Base-by-base conservation (phyloP, 2,329 filamentous ascomycete species). In the Pestalotiopsis sp. region DNA sequence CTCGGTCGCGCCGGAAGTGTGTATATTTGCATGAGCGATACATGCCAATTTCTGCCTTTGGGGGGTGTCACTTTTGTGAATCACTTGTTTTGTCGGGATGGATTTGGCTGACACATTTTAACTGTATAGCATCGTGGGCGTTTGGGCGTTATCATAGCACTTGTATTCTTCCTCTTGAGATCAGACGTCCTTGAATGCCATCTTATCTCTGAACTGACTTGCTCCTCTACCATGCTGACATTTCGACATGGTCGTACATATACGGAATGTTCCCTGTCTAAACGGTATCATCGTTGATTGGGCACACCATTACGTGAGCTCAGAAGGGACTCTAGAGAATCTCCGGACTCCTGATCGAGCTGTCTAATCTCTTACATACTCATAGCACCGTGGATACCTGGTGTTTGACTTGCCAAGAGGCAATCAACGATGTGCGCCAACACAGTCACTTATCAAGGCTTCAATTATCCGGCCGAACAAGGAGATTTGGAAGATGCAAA, bases 121-220 rank as follows among this genome's bases (percentile, higher is more conserved):
- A 66, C 36, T 66, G 52, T 39, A 60, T 52, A 25, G 62, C 55
- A 45, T 60, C 36, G 57, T 38, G 52, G 63, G 63, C 27, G 63
- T 65, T 65, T 58, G 9, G 63, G 63, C 52, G 63, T 65, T 65
- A 20, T 55, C 45, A 31, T n/a, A 20, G 45, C 59, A 62, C 38
- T 45, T 36, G 62, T 23, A 25, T 52, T 52, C 25, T 52, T 31
- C 6, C 5, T 2, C 20, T 52, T 9, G n/a, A 39, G 14, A 3
- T 39, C 4, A 23, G 25, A 41, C 27, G 59, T 36, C 17, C 14
- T 20, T 62, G 14, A 36, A 62, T 36, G n/a, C 17, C 59, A 62
- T 20, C n/a, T 62, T n/a, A 27, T 64, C 38, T n/a, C 12, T 13
- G 11, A 13, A 49, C 20, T 31, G 12, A 3, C 38, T 13, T 52